Base-by-base conservation (phyloP, 495 filamentous ascomycete species). In the Cercophora samala region DNA sequence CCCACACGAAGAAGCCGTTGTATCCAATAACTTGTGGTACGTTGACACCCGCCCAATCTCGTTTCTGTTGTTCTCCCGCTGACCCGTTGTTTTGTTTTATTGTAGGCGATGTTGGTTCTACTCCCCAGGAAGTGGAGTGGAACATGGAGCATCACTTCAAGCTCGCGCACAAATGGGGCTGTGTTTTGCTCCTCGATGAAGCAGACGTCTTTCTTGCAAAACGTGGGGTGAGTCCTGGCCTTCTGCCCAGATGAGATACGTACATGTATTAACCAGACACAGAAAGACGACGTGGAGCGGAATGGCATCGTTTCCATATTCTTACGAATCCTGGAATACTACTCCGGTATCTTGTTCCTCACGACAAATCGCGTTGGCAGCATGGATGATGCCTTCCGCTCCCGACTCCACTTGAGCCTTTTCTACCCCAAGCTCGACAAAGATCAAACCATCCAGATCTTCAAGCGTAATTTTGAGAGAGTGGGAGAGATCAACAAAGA, bases 241-340 rank as follows among this genome's bases (percentile, higher is more conserved):
- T 21, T 58, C 8, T 55, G 53, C 5, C 3, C 21, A 4, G 18
- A n/a, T n/a, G n/a, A n/a, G n/a, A n/a, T n/a, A n/a, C n/a, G n/a
- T n/a, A n/a, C n/a, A n/a, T n/a, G n/a, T n/a, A n/a, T n/a, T n/a
- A n/a, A n/a, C n/a, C n/a, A n/a, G n/a, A n/a, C n/a, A n/a, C n/a
- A n/a, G n/a, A n/a, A n/a, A n/a, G n/a, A n/a, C n/a, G n/a, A n/a
- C n/a, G 55, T 86, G 0, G 24, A 79, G 6, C 75, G 84, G 3
- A 88, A 89, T 56, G 79, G 75, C 11, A 69, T 87, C 0, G 83
- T 87, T 0, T 80, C 72, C 13, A 81, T 87, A 0, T 88, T 89
- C 66, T 74, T 88, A 1, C 79, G 87, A 4, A 76, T 81, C 0
- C 75, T 88, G 1, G 87, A 88, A 66, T 88, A 87, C 70, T 89